These are phyloP conservation scores for Dactylellina parvicollis DNA, from an alignment of 2,329 filamentous ascomycete genomes.

Conservation along the genomic window DNA sequence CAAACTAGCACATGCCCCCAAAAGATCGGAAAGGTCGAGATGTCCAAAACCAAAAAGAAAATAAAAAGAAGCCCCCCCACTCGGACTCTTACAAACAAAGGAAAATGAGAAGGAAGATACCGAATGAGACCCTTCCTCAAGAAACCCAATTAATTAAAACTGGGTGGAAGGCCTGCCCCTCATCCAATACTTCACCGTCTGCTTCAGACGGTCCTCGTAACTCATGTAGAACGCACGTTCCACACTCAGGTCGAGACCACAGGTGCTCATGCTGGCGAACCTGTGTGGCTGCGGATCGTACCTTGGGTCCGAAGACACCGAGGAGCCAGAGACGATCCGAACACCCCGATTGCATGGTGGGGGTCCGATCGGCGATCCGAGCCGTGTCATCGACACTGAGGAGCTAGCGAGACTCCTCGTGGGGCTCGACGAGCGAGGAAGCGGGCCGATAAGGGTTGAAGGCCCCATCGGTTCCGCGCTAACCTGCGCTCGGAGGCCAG, in stretches of 20 bases:
- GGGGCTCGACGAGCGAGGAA: conserved; percentile 5
- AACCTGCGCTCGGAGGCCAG: conserved; percentile 1
- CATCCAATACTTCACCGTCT: conserved; percentile 47
- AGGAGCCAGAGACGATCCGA: conserved; percentile 21
- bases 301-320: conserved; percentile 39
- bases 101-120: conserved; percentile 39
- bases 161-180: conserved; percentile 51
- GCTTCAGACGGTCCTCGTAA: conserved; percentile 46
- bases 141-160: conserved; percentile 3
- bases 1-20: conserved; percentile 27
- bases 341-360: conserved; percentile 11
- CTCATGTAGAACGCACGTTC: conserved; percentile 49
- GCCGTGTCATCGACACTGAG: conserved; percentile 16
- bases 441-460: not conserved
- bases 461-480: not conserved
- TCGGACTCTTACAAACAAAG: conserved; percentile 10
- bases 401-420: conserved; percentile 39
- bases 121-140: conserved; percentile 23
- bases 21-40: conserved; percentile 22
- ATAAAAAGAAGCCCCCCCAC: conserved; percentile 28
- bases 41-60: conserved; percentile 25
- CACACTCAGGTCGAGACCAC: conserved; percentile 46
- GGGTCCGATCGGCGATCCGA: conserved; percentile 30
- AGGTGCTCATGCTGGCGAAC: conserved; percentile 47
- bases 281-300: conserved; percentile 40